Evolutionary conservation across 805 yeast genomes (phyloP).

Genomic region (Yarrowia osloensis): DNA sequence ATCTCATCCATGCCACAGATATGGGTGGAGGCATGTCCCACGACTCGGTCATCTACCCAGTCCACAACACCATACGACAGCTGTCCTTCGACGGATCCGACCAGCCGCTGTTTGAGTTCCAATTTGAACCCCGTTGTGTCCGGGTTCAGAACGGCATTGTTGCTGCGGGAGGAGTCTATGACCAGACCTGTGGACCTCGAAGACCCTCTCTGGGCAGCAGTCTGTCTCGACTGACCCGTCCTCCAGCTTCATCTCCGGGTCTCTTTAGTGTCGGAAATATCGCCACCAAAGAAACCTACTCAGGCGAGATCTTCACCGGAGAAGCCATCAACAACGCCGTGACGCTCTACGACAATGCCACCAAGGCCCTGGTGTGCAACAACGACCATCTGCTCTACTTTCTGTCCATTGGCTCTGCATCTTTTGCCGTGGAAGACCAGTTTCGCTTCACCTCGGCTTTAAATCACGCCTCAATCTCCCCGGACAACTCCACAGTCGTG

Average conservation of each 20-base stretch:
- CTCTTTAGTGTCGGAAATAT: conserved; percentile 60
- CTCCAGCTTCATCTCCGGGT: conserved; percentile 50
- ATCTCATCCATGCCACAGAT: conserved; percentile 58
- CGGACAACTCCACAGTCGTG: conserved; percentile 42
- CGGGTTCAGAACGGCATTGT: conserved; percentile 53
- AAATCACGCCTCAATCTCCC: conserved; percentile 29
- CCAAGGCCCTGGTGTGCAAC: conserved; percentile 71
- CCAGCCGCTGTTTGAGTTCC: conserved; percentile 51
- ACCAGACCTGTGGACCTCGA: conserved; percentile 38
- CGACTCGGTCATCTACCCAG: conserved; percentile 58
- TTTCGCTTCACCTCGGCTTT: conserved; percentile 8
- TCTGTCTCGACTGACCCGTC: conserved; percentile 10
- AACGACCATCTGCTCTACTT: conserved; percentile 75
- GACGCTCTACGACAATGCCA: conserved; percentile 45
- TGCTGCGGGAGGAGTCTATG: conserved; percentile 57
- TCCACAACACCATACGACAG: conserved; percentile 53
- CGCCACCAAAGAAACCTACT: conserved; percentile 49
- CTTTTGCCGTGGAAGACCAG: conserved; percentile 16
- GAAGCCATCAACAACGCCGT: conserved; percentile 84
- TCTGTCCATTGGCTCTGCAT: conserved; percentile 50
- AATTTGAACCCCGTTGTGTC: conserved; percentile 71
- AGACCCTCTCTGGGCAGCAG: conserved; percentile 39
- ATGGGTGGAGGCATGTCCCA: conserved; percentile 36
- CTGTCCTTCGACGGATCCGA: conserved; percentile 48
- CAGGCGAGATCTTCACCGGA: conserved; percentile 58